Evolutionary conservation across 441 rosid genomes (phyloP).

Genomic region (Gossypium gossypioides): DNA sequence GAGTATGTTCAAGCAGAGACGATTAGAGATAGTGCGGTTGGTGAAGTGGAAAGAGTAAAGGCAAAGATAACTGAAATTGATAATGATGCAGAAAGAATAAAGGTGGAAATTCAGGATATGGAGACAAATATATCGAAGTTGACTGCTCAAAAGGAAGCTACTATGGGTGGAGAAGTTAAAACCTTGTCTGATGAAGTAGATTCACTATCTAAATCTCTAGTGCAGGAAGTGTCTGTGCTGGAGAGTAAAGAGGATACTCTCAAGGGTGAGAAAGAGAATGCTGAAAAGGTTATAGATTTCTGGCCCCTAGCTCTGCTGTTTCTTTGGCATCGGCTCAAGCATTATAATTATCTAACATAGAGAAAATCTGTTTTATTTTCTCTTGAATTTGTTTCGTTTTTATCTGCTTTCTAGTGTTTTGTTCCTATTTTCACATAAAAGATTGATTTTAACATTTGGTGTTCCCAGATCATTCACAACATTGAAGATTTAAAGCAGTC

Average conservation of each 20-base stretch:
- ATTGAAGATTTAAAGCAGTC: conserved; percentile 79
- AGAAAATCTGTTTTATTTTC: not conserved
- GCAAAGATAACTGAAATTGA: conserved; percentile 50
- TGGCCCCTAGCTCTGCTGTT: not conserved
- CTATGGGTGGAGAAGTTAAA: conserved; percentile 84
- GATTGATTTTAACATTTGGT: conserved; percentile 13
- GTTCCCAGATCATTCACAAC: conserved; percentile 45
- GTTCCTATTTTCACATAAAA: not conserved
- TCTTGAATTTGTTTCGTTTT: not conserved
- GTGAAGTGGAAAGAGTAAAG: conserved; percentile 55
- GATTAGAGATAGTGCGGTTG: conserved; percentile 52
- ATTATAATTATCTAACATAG: not conserved
- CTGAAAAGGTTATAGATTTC: conserved; percentile 48
- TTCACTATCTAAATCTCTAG: conserved; percentile 58
- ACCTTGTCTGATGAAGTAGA: conserved; percentile 67
- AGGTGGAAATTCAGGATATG: conserved; percentile 45
- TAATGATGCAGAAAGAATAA: conserved; percentile 32
- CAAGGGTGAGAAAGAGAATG: conserved; percentile 59
- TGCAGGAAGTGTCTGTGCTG: conserved; percentile 64
- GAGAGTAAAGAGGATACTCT: conserved; percentile 72
- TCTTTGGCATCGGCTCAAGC: conserved; percentile 7
- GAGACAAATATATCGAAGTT: conserved; percentile 51
- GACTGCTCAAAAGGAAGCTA: conserved; percentile 81
- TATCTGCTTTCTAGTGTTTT: not conserved
- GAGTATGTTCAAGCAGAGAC: conserved; percentile 85